Evolutionary conservation across 2,329 filamentous ascomycete species (phyloP).

Genomic region (Piedraia hortae): DNA sequence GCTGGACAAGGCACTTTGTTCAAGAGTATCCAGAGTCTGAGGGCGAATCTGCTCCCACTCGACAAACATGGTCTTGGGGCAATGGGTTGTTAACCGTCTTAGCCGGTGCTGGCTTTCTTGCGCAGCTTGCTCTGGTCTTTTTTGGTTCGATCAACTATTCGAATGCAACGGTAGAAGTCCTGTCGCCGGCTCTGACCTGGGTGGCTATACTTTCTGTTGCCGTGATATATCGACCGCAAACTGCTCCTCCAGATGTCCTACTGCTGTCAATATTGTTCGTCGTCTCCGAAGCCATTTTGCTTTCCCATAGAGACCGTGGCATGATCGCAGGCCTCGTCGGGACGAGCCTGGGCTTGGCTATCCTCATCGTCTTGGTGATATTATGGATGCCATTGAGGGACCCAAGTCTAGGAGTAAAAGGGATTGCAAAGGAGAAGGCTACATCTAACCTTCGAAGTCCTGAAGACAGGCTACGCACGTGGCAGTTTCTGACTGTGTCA

Average conservation of each 20-base stretch:
- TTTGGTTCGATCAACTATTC: slow-evolving; percentile 1
- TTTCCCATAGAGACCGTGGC: slow-evolving; percentile 2
- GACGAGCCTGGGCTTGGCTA: slow-evolving; percentile 5
- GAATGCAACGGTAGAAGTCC: slow-evolving; percentile 1
- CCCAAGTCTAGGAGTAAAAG: slow-evolving; percentile 22
- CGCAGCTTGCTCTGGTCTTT: slow-evolving; percentile 3
- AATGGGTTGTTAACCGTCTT: slow-evolving; percentile 5
- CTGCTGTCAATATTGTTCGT: slow-evolving; percentile 5
- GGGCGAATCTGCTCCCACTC: no score
- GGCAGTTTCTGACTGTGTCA: slow-evolving; percentile 61
- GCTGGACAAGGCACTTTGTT: slow-evolving; percentile 26
- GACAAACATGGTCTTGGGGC: no score
- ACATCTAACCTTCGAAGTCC: slow-evolving; percentile 37
- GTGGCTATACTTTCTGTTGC: slow-evolving; percentile 5
- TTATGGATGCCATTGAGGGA: slow-evolving; percentile 44
- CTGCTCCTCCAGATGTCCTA: slow-evolving; percentile 7
- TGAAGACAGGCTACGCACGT: slow-evolving; percentile 53
- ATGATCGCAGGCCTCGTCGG: slow-evolving; percentile 9
- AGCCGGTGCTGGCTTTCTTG: slow-evolving; percentile 3
- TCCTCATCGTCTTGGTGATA: slow-evolving; percentile 25
- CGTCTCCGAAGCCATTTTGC: slow-evolving; percentile 6
- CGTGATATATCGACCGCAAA: slow-evolving; percentile 7
- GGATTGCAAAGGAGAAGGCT: slow-evolving; percentile 31
- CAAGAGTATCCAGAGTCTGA: slow-evolving; percentile 13
- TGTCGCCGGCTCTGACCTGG: slow-evolving; percentile 6